phyloP scores from a whole-genome alignment of 2,329 filamentous ascomycete species.

The Cladophialophora bantiana region DNA sequence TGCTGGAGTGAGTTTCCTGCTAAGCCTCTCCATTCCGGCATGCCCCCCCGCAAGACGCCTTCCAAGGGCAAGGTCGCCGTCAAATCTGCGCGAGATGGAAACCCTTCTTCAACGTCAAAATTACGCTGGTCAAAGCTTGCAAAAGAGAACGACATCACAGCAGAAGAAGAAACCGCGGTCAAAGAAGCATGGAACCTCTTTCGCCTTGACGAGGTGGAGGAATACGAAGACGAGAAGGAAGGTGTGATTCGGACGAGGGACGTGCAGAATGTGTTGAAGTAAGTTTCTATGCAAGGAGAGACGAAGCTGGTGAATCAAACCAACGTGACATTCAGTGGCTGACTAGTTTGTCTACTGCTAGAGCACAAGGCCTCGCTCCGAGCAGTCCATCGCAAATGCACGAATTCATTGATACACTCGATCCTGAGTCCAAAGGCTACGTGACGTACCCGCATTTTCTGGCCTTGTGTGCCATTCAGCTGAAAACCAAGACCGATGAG shows the following conservation, averaged over 20 bases:
- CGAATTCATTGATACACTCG: conserved; percentile 80
- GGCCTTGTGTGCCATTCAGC: conserved; percentile 84
- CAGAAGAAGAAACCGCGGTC: conserved; percentile 87
- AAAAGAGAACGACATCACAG: conserved; percentile 85
- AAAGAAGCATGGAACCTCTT: conserved; percentile 89
- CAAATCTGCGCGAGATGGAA: neutral
- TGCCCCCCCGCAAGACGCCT: conserved; percentile 32
- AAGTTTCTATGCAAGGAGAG: conserved; percentile 45
- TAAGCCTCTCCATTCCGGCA: neutral
- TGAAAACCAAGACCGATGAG: conserved; percentile 65
- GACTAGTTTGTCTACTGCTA: conserved; percentile 46
- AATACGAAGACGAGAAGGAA: conserved; percentile 73
- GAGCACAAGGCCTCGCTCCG: conserved; percentile 80
- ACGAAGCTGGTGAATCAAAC: neutral
- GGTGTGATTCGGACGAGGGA: conserved; percentile 73
- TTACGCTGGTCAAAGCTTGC: conserved; percentile 83
- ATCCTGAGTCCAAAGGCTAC: conserved; percentile 80
- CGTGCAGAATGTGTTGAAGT: conserved; percentile 76
- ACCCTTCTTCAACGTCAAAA: conserved; percentile 46
- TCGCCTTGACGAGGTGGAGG: conserved; percentile 58
- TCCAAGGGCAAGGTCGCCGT: conserved; percentile 42
- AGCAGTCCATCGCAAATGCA: conserved; percentile 68
- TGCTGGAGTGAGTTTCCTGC: neutral
- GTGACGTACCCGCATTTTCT: conserved; percentile 83
- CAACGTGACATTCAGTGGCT: conserved; percentile 9